Conservation (phyloP, 2,329 filamentous ascomycete species). For the Seiridium cupressi region DNA sequence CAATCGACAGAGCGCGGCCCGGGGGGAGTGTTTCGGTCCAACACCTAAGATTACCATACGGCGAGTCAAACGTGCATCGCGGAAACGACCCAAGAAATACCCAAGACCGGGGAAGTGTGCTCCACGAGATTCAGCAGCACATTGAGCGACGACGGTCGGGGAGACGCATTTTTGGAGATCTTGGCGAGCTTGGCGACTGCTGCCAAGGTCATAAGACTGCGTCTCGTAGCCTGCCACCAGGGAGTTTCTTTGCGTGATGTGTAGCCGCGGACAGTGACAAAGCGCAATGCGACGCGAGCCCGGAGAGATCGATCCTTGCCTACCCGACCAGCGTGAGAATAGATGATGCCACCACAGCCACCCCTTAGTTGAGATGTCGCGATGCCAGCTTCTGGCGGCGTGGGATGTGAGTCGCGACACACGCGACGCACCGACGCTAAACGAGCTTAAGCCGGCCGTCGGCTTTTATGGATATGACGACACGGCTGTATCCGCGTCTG, state of each 20-base stretch:
- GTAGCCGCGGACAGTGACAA: neutral
- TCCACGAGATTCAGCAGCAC: neutral
- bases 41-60: neutral
- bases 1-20: no score
- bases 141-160: neutral
- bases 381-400: no score
- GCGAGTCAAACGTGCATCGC: neutral
- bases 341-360: no score
- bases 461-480: neutral
- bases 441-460: neutral
- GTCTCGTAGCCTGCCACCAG: neutral
- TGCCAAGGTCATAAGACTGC: slow-evolving; percentile 13
- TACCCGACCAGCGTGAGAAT: no score
- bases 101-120: neutral
- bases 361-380: no score
- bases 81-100: neutral
- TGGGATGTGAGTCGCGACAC: neutral
- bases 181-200: slow-evolving; percentile 9
- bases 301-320: no score
- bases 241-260: neutral
- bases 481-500: neutral
- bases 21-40: neutral
- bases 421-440: neutral
- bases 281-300: neutral
- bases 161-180: slow-evolving; percentile 1